These are phyloP conservation scores for Fonsecaea monophora DNA, from an alignment of 2,329 filamentous ascomycete genomes.

Conservation along the genomic window DNA sequence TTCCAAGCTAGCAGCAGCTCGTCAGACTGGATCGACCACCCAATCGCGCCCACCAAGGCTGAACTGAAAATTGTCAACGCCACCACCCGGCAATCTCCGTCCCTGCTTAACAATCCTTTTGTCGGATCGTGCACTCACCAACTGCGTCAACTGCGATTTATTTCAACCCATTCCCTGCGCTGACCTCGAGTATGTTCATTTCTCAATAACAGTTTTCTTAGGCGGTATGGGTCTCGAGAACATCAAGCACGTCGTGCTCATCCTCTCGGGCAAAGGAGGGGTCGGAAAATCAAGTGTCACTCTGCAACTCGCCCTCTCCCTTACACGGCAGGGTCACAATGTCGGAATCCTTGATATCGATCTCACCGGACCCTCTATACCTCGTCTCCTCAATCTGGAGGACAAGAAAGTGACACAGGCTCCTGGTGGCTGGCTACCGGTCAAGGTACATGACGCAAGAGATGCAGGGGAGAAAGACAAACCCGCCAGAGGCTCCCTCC, in stretches of 20 bases:
- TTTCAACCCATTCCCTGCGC: not conserved
- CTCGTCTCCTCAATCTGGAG: constrained; percentile 91
- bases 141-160: constrained; percentile 3
- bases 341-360: constrained; percentile 97
- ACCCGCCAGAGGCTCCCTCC: constrained; percentile 47
- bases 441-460: constrained; percentile 73
- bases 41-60: constrained; percentile 19
- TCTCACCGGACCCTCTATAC: constrained; percentile 94
- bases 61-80: constrained; percentile 17
- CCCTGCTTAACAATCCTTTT: constrained; percentile 27
- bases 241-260: constrained; percentile 47
- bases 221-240: constrained; percentile 41
- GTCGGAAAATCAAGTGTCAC: constrained; percentile 99
- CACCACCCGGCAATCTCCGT: constrained; percentile 16
- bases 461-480: constrained; percentile 4
- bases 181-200: not conserved
- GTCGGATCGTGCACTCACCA: constrained; percentile 5
- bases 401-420: constrained; percentile 88
- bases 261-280: constrained; percentile 95
- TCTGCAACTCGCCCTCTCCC: constrained; percentile 88
- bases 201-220: not conserved
- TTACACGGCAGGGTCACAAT: constrained; percentile 82
- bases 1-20: not conserved
- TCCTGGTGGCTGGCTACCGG: constrained; percentile 89
- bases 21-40: not conserved